These are phyloP conservation scores for Pleomassaria siparia DNA, from an alignment of 2,329 filamentous ascomycete species.

Conservation along the genomic window DNA sequence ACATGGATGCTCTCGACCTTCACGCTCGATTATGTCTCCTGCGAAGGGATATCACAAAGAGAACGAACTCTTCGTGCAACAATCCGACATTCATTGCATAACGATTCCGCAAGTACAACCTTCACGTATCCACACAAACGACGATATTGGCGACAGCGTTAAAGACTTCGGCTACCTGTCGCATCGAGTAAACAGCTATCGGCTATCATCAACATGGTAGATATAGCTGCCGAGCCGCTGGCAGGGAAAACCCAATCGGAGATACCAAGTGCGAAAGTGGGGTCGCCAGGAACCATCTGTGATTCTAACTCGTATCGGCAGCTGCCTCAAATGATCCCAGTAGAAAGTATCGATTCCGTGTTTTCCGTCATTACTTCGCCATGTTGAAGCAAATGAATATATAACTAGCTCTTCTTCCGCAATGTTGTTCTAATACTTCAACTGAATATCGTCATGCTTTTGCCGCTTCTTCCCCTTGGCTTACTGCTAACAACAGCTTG, in stretches of 20 bases:
- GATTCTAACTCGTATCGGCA: slow-evolving; percentile 31
- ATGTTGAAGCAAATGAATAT: not conserved
- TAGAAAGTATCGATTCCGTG: not conserved
- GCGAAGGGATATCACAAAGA: not conserved
- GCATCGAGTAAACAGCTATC: slow-evolving; percentile 25
- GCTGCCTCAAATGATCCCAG: slow-evolving; percentile 13
- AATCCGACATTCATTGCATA: not conserved
- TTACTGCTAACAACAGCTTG: slow-evolving; percentile 20
- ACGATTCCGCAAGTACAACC: not conserved
- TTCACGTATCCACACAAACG: not conserved
- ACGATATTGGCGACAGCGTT: not conserved
- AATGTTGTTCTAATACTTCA: not conserved
- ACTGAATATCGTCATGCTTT: slow-evolving; percentile 19
- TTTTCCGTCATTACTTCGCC: not conserved
- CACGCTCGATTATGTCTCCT: too few relatives aligned
- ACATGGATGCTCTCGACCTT: too few relatives aligned
- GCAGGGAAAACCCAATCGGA: slow-evolving; percentile 9
- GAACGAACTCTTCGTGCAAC: not conserved
- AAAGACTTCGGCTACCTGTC: slow-evolving; percentile 26
- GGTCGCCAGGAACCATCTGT: slow-evolving; percentile 8
- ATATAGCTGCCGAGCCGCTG: slow-evolving; percentile 28
- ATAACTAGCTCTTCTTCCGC: not conserved
- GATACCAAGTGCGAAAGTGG: slow-evolving; percentile 13
- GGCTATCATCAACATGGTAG: slow-evolving; percentile 6
- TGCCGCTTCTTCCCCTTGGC: slow-evolving; percentile 4